Evolutionary conservation across 768 basidiomycete species (phyloP).

Genomic region (Mycena venus): DNA sequence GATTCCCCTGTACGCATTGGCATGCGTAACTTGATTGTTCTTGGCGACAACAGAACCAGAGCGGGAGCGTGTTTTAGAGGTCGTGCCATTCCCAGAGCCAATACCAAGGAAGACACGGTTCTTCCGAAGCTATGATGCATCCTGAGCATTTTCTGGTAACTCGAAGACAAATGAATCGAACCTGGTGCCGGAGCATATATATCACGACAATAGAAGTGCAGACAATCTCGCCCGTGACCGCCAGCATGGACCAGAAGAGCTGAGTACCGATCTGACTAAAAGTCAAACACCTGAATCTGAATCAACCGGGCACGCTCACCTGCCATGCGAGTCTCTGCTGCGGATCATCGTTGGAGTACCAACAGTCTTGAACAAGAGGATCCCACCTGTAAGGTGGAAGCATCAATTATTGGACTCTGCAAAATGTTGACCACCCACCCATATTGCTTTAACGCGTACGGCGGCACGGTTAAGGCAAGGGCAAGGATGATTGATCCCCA

Average conservation of each 20-base stretch:
- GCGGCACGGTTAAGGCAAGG: conserved; percentile 31
- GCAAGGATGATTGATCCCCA: conserved; percentile 23
- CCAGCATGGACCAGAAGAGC: conserved; percentile 31
- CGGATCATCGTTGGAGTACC: conserved; percentile 37
- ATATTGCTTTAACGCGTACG: conserved; percentile 39
- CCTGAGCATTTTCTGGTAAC: neutral
- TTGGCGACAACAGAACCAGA: neutral
- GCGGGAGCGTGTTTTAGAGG: neutral
- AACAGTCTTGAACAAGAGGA: conserved; percentile 38
- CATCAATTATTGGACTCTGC: too few species aligned
- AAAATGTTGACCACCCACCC: conserved; percentile 28
- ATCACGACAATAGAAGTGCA: conserved; percentile 21
- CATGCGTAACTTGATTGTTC: conserved; percentile 9
- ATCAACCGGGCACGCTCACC: conserved; percentile 22
- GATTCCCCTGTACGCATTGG: conserved; percentile 22
- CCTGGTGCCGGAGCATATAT: conserved; percentile 37
- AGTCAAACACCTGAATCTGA: too few species aligned
- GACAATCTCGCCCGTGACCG: conserved; percentile 29
- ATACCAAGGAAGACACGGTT: too few species aligned
- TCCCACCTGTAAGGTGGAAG: too few species aligned
- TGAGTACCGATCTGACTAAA: conserved; percentile 33
- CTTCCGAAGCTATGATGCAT: neutral
- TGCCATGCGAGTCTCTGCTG: conserved; percentile 34
- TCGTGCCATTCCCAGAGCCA: too few species aligned
- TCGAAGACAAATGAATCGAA: conserved; percentile 17